phyloP scores from a whole-genome alignment of 768 basidiomycete species.

The Amanita fuliginea region DNA sequence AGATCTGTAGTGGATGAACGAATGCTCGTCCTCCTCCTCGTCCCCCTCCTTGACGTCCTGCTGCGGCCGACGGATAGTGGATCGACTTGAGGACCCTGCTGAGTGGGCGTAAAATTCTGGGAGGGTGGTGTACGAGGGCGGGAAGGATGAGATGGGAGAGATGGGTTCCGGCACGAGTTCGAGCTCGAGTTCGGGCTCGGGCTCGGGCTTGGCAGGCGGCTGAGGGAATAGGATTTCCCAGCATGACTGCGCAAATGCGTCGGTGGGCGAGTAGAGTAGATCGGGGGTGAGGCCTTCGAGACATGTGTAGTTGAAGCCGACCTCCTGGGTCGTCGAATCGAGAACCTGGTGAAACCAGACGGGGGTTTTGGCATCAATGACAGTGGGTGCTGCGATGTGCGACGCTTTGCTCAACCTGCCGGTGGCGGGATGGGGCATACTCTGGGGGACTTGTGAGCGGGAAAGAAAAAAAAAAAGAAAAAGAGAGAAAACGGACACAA shows the following conservation, averaged over 20 bases:
- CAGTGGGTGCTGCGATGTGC: background rate
- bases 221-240: conserved; percentile 18
- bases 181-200: background rate
- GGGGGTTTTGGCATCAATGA: background rate
- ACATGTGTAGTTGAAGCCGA: conserved; percentile 26
- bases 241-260: conserved; percentile 25
- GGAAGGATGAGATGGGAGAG: background rate
- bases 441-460: background rate
- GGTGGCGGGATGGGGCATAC: background rate
- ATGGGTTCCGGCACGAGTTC: background rate
- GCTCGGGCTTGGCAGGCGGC: background rate
- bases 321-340: conserved; percentile 24
- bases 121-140: background rate
- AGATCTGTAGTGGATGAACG: background rate
- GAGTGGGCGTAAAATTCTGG: background rate
- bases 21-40: background rate
- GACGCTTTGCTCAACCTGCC: background rate
- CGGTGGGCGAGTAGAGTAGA: conserved; percentile 23
- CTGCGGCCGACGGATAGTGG: background rate
- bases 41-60: no score
- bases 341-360: conserved; percentile 12
- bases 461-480: background rate
- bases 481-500: background rate
- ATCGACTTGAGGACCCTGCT: background rate
- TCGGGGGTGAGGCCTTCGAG: conserved; percentile 27